A percentile compares a stretch with the other conserved stretches of the same genome.
Conservation (phyloP, 495 filamentous ascomycete genomes). For the Penicillium coffeae region DNA sequence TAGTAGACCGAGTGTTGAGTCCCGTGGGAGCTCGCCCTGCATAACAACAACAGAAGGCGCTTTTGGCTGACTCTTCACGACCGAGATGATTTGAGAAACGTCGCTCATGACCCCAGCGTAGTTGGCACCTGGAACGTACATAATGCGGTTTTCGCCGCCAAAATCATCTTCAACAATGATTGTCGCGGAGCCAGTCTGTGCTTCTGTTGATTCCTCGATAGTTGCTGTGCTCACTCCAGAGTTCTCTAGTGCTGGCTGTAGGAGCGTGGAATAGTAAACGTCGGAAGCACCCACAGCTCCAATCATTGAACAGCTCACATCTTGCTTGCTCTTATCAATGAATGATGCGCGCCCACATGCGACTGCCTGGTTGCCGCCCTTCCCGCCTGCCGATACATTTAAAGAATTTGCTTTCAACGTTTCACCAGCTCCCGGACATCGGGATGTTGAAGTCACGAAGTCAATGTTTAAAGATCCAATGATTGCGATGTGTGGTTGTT, state of each 20-base stretch:
- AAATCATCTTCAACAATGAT: conserved; percentile 25
- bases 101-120: conserved; percentile 31
- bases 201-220: conserved; percentile 11
- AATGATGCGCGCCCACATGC: conserved; percentile 25
- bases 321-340: conserved; percentile 10
- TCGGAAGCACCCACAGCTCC: conserved; percentile 23
- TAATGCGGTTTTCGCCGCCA: conserved; percentile 70
- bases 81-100: conserved; percentile 5
- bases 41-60: conserved; percentile 59
- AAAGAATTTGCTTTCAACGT: conserved; percentile 27
- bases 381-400: conserved; percentile 21
- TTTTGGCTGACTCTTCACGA: conserved; percentile 5
- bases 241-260: conserved; percentile 15
- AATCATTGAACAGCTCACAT: conserved; percentile 23
- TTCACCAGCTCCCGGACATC: conserved; percentile 22
- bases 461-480: conserved; percentile 28
- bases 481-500: conserved; percentile 16
- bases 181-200: conserved; percentile 22
- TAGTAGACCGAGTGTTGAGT: conserved; percentile 61
- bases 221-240: conserved; percentile 18
- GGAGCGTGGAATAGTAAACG: conserved; percentile 17
- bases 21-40: conserved; percentile 74
- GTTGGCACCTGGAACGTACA: conserved; percentile 72
- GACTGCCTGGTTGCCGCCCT: conserved; percentile 27
- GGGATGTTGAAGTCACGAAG: conserved; percentile 24